phyloP scores from a whole-genome alignment of 306 rosid genomes.

The Glycyrrhiza uralensis region DNA sequence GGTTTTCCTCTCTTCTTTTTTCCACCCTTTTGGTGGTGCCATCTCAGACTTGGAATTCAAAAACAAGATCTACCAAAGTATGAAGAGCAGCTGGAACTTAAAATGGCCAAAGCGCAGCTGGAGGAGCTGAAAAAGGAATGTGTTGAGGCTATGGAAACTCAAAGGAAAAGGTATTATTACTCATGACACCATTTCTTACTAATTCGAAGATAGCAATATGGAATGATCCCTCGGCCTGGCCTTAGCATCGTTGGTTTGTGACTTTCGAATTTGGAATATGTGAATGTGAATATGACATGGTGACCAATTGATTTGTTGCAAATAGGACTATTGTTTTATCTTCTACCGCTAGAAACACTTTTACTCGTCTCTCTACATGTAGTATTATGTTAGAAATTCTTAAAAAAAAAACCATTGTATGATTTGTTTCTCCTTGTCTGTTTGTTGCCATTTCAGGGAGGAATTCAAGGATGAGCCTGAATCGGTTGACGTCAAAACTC shows the following conservation, averaged over 20 bases:
- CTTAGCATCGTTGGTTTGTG: background rate
- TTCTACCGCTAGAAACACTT: background rate
- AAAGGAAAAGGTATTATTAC: constrained; percentile 78
- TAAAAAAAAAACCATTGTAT: background rate
- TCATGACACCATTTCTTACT: background rate
- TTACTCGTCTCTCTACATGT: background rate
- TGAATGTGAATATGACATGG: background rate
- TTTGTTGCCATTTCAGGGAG: constrained; percentile 65
- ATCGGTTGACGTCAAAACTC: constrained; percentile 55
- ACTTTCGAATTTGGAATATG: background rate
- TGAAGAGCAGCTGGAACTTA: constrained; percentile 78
- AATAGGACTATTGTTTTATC: background rate
- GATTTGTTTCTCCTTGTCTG: background rate
- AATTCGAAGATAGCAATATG: background rate
- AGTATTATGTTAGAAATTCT: background rate
- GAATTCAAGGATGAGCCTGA: constrained; percentile 83
- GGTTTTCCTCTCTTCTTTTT: background rate
- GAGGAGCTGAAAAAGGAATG: constrained; percentile 82
- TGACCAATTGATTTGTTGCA: background rate
- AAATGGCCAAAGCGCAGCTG: constrained; percentile 78
- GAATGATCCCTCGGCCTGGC: background rate
- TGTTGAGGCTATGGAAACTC: constrained; percentile 91
- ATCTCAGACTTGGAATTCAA: constrained; percentile 62
- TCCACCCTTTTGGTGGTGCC: constrained; percentile 1
- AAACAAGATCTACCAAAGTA: constrained; percentile 73